Evolutionary conservation across 768 basidiomycete species (phyloP).

Genomic region (Kwoniella newhampshirensis): DNA sequence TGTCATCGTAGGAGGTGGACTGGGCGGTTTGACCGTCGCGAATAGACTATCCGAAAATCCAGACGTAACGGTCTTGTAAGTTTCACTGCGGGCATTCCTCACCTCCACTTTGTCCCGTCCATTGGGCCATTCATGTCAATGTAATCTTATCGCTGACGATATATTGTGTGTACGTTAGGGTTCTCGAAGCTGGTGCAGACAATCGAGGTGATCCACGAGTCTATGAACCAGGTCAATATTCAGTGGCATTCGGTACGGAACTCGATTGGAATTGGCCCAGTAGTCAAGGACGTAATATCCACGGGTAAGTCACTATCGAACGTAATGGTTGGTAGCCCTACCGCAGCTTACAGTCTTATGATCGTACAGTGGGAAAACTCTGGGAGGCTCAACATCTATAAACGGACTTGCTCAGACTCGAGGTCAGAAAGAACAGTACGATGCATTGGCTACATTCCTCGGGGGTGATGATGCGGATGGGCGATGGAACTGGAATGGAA

Average conservation of each 20-base stretch:
- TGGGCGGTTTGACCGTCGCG: conserved; percentile 59
- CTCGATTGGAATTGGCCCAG: conserved; percentile 23
- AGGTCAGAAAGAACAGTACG: conserved; percentile 15
- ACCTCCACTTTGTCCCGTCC: background rate
- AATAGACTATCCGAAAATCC: conserved; percentile 58
- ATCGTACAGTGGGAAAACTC: conserved; percentile 40
- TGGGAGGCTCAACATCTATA: conserved; percentile 51
- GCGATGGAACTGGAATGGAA: conserved; percentile 55
- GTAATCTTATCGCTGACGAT: background rate
- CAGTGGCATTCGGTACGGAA: conserved; percentile 16
- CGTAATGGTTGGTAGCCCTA: background rate
- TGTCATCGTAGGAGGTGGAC: conserved; percentile 60
- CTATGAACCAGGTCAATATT: conserved; percentile 21
- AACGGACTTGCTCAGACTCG: conserved; percentile 47
- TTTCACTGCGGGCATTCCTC: too few species aligned
- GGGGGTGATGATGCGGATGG: conserved; percentile 40
- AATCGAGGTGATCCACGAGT: conserved; percentile 15
- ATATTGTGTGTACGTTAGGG: conserved; percentile 6
- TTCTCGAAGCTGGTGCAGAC: conserved; percentile 21
- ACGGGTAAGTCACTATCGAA: conserved; percentile 11
- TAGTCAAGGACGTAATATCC: conserved; percentile 19
- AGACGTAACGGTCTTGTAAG: conserved; percentile 56
- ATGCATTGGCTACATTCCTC: conserved; percentile 51
- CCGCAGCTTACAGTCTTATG: background rate
- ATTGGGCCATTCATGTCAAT: background rate